phyloP scores from a whole-genome alignment of 2,329 filamentous ascomycete genomes.

The Rachicladosporium sp. region DNA sequence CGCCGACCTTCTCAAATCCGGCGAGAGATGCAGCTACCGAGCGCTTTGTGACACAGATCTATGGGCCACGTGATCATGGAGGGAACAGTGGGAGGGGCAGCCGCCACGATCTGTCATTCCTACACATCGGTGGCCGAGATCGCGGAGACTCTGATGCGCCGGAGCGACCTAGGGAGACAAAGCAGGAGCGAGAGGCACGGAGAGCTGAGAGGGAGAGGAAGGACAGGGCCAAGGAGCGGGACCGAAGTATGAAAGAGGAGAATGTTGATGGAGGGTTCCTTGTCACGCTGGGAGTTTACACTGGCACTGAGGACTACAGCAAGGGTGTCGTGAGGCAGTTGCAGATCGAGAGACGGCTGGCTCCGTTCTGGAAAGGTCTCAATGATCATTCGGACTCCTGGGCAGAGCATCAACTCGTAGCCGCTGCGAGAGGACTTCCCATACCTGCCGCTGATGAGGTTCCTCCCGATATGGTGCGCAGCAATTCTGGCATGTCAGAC shows the following conservation, averaged over 20 bases:
- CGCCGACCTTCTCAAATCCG: conserved; percentile 11
- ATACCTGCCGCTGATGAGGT: conserved; percentile 77
- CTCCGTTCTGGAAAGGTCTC: conserved; percentile 90
- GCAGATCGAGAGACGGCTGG: conserved; percentile 87
- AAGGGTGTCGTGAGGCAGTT: conserved; percentile 79
- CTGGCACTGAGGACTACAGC: conserved; percentile 83
- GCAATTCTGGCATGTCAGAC: conserved; percentile 21
- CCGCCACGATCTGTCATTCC: conserved; percentile 45
- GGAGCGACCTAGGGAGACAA: conserved; percentile 67
- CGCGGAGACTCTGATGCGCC: conserved; percentile 30
- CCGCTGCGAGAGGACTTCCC: conserved; percentile 70
- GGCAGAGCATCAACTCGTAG: conserved; percentile 92
- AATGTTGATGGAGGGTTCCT: conserved; percentile 89
- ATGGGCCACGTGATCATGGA: conserved; percentile 32
- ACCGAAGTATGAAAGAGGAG: conserved; percentile 82
- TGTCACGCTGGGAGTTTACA: conserved; percentile 89
- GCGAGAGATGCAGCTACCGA: conserved; percentile 11
- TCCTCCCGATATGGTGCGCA: conserved; percentile 53
- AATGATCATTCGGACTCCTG: conserved; percentile 80
- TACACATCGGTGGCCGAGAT: conserved; percentile 39
- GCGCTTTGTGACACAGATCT: conserved; percentile 24
- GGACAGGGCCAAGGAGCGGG: conserved; percentile 67
- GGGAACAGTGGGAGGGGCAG: conserved; percentile 32
- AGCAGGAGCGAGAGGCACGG: conserved; percentile 78
- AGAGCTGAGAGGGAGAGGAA: conserved; percentile 70